These are phyloP conservation scores for Talaromyces islandicus DNA, from an alignment of 2,329 filamentous ascomycete species.

Conservation along the genomic window DNA sequence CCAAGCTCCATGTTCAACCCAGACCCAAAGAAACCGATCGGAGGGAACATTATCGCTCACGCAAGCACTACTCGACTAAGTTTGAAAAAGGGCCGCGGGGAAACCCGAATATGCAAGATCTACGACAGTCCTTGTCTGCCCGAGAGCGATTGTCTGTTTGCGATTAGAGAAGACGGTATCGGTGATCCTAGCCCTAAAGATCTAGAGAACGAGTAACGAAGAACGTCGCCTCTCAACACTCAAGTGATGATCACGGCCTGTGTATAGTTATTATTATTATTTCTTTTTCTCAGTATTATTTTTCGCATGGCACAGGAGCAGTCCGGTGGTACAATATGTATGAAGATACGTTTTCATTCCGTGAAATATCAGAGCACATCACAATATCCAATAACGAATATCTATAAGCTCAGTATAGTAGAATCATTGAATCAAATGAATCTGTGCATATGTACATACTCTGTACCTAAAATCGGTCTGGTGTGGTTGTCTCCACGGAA, in stretches of 20 bases:
- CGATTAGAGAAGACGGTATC: constrained; percentile 95
- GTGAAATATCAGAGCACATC: not conserved
- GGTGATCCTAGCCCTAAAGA: constrained; percentile 95
- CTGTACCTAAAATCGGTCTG: not conserved
- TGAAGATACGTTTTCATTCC: not conserved
- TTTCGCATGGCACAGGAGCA: constrained; percentile 6
- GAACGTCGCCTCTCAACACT: too few relatives aligned
- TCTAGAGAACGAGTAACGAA: constrained; percentile 66
- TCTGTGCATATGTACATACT: too few relatives aligned
- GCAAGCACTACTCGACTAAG: constrained; percentile 92
- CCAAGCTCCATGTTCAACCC: constrained; percentile 98
- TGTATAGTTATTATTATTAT: constrained; percentile 2
- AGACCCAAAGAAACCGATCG: constrained; percentile 98
- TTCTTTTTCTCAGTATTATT: not conserved
- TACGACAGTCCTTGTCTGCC: constrained; percentile 97
- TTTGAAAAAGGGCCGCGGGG: constrained; percentile 88
- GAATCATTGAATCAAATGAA: not conserved
- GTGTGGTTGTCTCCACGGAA: not conserved
- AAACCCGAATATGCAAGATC: constrained; percentile 97
- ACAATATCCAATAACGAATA: not conserved
- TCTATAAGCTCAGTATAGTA: too few relatives aligned
- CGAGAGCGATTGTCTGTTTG: constrained; percentile 93
- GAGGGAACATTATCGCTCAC: constrained; percentile 97
- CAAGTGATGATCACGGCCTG: not conserved
- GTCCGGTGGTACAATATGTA: not conserved